Evolutionary conservation across 1,284 basidiomycete genomes (phyloP), one percentile per base, ranked within the genome.

Genomic region (Irpex sp.): DNA sequence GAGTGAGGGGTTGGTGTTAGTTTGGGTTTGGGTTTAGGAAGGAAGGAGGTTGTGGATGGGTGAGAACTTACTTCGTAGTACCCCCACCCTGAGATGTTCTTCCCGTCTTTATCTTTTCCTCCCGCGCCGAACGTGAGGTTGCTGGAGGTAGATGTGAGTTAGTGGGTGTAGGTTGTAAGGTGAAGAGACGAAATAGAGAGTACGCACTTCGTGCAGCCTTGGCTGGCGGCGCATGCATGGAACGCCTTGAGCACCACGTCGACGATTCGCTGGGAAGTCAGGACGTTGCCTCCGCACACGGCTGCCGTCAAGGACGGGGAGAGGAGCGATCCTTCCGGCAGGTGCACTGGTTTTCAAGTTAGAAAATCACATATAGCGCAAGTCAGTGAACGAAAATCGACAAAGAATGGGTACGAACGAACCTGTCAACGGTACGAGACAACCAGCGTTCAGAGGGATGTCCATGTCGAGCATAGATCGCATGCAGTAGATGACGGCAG

Each of bases 231-330:
- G 59, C 90, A 93, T 0, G 94, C 95, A 65, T 92, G 84, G 81
- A 99, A 98, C 0, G 97, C 96, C 72, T 91, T 93, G 61, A 98
- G 80, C 9, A 98, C 94, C 0, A 98, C 94, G 71, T 98, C 97
- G 0, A 97, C 96, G 58, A 98, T 94, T 9, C 97, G 84, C 74
- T 98, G 96, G 17, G 89, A 92, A 2, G 95, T 97, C 63, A 97
- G 81, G 13, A 97, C 94, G 71, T 98, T 98, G 4, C 96, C 96
- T 19, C 92, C 95, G 67, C 94, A 96, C 1, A 97, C 94, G 0
- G 96, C 96, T 0, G 94, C 95, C 0, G 89, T 92, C 38, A 85
- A 83, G 4, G 92, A 94, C 0, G 96, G 96, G 3, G 88, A 85
- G 26, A 98, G 81, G 5, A 98, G 76, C 7, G 90, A 92, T 60